Conservation (phyloP, 1,139 yeast species). For the Debaryomycetaceae sp. region DNA sequence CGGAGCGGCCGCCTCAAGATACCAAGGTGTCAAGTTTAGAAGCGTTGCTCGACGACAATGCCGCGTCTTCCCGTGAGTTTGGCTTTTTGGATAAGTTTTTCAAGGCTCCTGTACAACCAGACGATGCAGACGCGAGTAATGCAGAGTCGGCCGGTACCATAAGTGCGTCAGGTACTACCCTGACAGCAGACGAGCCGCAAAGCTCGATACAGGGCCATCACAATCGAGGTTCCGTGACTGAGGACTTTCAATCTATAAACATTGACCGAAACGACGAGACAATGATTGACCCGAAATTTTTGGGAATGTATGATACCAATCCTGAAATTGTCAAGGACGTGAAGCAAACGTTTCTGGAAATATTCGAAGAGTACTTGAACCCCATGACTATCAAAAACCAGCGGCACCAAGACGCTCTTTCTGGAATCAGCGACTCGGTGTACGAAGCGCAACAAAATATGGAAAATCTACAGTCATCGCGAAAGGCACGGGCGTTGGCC, state of each 20-base stretch:
- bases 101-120: no score
- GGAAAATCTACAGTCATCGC: constrained; percentile 4
- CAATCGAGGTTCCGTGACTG: not conserved
- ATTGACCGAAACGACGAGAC: constrained; percentile 10
- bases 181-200: not conserved
- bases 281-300: constrained; percentile 8
- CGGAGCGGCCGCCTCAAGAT: no score
- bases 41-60: no score
- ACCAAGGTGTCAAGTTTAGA: no score
- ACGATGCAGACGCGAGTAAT: no score
- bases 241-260: constrained; percentile 4
- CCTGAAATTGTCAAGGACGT: constrained; percentile 9
- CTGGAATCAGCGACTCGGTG: constrained; percentile 5
- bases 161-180: not conserved
- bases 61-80: no score
- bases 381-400: constrained; percentile 5
- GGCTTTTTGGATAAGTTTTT: no score
- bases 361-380: constrained; percentile 14
- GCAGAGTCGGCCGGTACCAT: constrained; percentile 1
- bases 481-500: constrained; percentile 5
- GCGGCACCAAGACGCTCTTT: constrained; percentile 3
- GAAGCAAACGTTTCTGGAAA: constrained; percentile 13
- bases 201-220: not conserved
- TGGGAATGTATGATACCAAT: constrained; percentile 4
- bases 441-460: constrained; percentile 5